A percentile compares a stretch with the other conserved stretches of the same genome.
phyloP scores from a whole-genome alignment of 129 eudicot genomes.

The Flaveria bidentis region DNA sequence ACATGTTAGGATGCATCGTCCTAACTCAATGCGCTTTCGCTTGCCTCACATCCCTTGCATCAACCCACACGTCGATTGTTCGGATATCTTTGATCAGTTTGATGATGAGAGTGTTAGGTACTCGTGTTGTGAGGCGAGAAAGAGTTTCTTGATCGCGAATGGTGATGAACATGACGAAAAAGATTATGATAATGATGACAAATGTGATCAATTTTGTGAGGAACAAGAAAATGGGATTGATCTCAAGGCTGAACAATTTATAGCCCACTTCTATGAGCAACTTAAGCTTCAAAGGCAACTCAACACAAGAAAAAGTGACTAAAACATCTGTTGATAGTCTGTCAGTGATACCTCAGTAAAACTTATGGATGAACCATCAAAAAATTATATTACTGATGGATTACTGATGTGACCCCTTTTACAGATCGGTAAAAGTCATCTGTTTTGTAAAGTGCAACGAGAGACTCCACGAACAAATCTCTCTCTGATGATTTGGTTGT shows the following conservation, averaged over 20 bases:
- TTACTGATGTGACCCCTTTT: no score
- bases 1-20: slow-evolving; percentile 75
- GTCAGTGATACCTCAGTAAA: no score
- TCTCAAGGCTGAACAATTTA: slow-evolving; percentile 72
- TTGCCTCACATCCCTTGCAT: slow-evolving; percentile 80
- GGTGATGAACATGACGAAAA: slow-evolving; percentile 18
- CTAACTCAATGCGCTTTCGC: slow-evolving; percentile 63
- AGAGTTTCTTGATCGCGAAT: slow-evolving; percentile 34
- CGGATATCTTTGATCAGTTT: slow-evolving; percentile 42
- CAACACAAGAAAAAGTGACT: background rate
- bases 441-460: no score
- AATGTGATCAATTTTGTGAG: background rate
- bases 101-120: slow-evolving; percentile 9
- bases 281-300: slow-evolving; percentile 76
- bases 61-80: slow-evolving; percentile 45
- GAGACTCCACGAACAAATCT: no score
- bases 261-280: slow-evolving; percentile 66
- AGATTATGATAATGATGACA: slow-evolving; percentile 2
- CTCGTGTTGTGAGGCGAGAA: slow-evolving; percentile 32
- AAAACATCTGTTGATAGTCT: background rate
- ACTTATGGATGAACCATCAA: no score
- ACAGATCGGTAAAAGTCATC: no score
- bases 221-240: slow-evolving; percentile 56
- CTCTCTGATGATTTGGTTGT: no score
- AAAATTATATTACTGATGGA: no score